Evolutionary conservation across 2,329 filamentous ascomycete species (phyloP).

Genomic region (Hymenoscyphus repandus): DNA sequence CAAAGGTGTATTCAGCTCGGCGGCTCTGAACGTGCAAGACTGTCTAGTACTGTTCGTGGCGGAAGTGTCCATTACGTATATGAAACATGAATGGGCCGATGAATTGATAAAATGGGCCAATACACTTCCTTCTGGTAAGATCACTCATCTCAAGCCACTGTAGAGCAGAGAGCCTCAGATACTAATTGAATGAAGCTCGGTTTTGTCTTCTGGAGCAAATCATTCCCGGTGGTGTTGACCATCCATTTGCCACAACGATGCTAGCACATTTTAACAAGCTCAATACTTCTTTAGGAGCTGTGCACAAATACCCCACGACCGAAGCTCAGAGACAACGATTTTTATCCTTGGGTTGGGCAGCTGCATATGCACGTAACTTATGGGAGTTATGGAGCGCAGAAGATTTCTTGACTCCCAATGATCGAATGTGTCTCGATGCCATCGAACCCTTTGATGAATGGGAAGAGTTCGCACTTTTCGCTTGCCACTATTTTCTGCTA

Average conservation of each 20-base stretch:
- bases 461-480: constrained; percentile 88
- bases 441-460: constrained; percentile 90
- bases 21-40: constrained; percentile 50
- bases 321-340: constrained; percentile 67
- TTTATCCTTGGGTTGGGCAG: constrained; percentile 58
- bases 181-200: constrained; percentile 48
- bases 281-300: constrained; percentile 70
- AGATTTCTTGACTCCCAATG: constrained; percentile 53
- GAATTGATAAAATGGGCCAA: constrained; percentile 74
- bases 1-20: constrained; percentile 47
- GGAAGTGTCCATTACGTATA: constrained; percentile 88
- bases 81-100: constrained; percentile 70
- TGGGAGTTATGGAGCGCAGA: constrained; percentile 79
- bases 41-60: constrained; percentile 73
- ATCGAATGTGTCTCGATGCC: constrained; percentile 58
- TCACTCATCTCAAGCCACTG: neutral
- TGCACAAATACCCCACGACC: constrained; percentile 63
- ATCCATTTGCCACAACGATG: constrained; percentile 87
- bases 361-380: constrained; percentile 59
- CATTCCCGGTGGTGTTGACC: constrained; percentile 67
- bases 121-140: constrained; percentile 59
- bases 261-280: constrained; percentile 76
- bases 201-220: constrained; percentile 88
- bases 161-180: neutral
- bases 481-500: constrained; percentile 77